A percentile compares a stretch with the other conserved stretches of the same genome.
Conservation (phyloP, 768 basidiomycete genomes). For the Tulasnella calospora region DNA sequence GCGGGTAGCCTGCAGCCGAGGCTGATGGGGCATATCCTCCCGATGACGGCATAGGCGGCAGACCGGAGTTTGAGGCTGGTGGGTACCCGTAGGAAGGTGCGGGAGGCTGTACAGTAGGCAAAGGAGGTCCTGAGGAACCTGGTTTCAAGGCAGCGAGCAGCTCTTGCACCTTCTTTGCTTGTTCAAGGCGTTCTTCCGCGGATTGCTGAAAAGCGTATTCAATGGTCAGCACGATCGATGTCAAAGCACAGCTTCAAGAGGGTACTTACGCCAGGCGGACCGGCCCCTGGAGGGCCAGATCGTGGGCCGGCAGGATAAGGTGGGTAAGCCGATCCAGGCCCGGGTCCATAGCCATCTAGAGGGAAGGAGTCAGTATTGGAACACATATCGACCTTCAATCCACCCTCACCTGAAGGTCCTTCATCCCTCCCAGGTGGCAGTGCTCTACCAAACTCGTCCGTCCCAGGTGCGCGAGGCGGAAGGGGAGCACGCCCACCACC, state of each 20-base stretch:
- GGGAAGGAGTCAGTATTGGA: not conserved
- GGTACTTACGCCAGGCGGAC: not conserved
- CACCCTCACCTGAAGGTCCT: not conserved
- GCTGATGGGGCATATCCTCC: not conserved
- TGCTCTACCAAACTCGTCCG: slow-evolving; percentile 13
- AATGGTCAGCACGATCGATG: not conserved
- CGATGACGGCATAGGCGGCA: slow-evolving; percentile 29
- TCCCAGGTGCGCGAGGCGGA: slow-evolving; percentile 10
- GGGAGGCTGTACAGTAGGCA: slow-evolving; percentile 28
- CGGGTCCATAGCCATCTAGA: not conserved
- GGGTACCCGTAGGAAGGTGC: slow-evolving; percentile 40
- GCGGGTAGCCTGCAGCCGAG: not conserved
- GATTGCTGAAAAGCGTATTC: not conserved
- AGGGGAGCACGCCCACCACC: not conserved
- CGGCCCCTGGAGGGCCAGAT: not conserved
- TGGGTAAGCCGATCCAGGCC: not conserved
- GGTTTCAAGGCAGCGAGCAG: slow-evolving; percentile 34
- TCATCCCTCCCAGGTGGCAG: slow-evolving; percentile 5
- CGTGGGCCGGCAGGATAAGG: not conserved
- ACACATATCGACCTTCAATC: not conserved
- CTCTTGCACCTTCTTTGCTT: slow-evolving; percentile 82
- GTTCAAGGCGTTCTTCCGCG: slow-evolving; percentile 75
- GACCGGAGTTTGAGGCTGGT: slow-evolving; percentile 37
- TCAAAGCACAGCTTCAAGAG: not conserved
- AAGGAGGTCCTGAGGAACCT: not conserved